Conservation (phyloP, 768 basidiomycete genomes). For the Podaxis pistillaris region DNA sequence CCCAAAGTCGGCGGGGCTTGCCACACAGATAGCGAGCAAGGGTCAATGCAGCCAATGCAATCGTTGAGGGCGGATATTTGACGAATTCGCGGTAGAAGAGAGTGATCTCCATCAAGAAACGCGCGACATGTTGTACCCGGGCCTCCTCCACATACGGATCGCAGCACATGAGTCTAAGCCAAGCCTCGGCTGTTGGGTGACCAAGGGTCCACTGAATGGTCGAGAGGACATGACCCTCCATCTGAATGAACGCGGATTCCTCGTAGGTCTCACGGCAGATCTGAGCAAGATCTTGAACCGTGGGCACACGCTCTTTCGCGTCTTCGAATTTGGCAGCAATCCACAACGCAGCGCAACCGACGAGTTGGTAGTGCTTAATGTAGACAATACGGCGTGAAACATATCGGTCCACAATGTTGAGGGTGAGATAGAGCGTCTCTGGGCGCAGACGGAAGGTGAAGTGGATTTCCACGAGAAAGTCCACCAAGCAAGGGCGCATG, state of each 20-base stretch:
- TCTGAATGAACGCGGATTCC: constrained; percentile 96
- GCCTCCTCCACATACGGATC: constrained; percentile 77
- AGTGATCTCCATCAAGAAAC: constrained; percentile 99
- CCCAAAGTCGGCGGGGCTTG: constrained; percentile 72
- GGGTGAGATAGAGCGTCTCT: constrained; percentile 96
- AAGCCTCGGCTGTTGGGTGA: constrained; percentile 97
- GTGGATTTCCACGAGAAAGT: constrained; percentile 98
- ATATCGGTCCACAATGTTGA: constrained; percentile 99
- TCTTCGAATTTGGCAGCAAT: constrained; percentile 99
- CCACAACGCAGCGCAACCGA: constrained; percentile 98
- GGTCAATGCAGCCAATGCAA: constrained; percentile 87
- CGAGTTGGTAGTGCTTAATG: constrained; percentile 99
- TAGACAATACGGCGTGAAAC: constrained; percentile 98
- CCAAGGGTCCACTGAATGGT: constrained; percentile 97
- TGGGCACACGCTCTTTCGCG: constrained; percentile 96
- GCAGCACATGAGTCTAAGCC: constrained; percentile 85
- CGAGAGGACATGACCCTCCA: constrained; percentile 96
- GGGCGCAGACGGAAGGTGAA: constrained; percentile 97
- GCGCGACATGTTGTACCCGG: constrained; percentile 91
- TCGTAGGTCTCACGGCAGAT: constrained; percentile 98
- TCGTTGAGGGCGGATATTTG: constrained; percentile 78
- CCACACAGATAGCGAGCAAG: constrained; percentile 88
- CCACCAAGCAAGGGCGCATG: constrained; percentile 98
- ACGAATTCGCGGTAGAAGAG: constrained; percentile 97
- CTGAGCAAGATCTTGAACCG: constrained; percentile 89